Evolutionary conservation across 2,329 filamentous ascomycete species (phyloP).

Genomic region (Trichoderma koningiopsis): DNA sequence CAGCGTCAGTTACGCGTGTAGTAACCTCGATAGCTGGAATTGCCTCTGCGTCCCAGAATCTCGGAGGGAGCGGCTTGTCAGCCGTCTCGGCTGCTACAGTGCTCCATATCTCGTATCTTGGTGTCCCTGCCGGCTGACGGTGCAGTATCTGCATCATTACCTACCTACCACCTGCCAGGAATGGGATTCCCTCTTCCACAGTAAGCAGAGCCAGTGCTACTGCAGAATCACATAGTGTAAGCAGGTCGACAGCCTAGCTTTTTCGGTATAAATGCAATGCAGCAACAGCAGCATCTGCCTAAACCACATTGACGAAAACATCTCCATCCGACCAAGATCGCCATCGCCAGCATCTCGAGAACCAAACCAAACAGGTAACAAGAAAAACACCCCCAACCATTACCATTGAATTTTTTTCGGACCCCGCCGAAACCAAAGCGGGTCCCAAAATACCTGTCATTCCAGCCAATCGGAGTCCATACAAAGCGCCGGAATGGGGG

Average conservation of each 20-base stretch:
- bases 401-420: not conserved
- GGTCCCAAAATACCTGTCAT: not conserved
- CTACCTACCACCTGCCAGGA: not conserved
- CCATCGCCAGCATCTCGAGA: not conserved
- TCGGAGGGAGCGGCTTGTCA: constrained; percentile 15
- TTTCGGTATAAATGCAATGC: not conserved
- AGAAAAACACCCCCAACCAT: constrained; percentile 4
- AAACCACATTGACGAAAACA: not conserved
- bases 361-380: not conserved
- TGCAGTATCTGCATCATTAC: not conserved
- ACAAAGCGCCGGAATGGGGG: constrained; percentile 4
- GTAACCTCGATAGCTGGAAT: not conserved
- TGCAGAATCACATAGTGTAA: not conserved
- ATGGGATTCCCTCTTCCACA: not conserved
- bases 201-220: not conserved
- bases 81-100: not conserved
- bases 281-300: not conserved
- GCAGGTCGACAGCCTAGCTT: not conserved
- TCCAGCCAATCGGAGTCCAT: constrained; percentile 8
- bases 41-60: not conserved
- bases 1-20: not conserved
- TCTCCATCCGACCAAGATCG: not conserved
- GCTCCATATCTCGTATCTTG: not conserved
- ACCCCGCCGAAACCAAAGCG: not conserved
- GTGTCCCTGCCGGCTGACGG: not conserved